Percentiles rank a stretch among this genome's conserved stretches.
These are phyloP conservation scores for Alectoria sarmentosa DNA, from an alignment of 495 filamentous ascomycete species.

Conservation along the genomic window DNA sequence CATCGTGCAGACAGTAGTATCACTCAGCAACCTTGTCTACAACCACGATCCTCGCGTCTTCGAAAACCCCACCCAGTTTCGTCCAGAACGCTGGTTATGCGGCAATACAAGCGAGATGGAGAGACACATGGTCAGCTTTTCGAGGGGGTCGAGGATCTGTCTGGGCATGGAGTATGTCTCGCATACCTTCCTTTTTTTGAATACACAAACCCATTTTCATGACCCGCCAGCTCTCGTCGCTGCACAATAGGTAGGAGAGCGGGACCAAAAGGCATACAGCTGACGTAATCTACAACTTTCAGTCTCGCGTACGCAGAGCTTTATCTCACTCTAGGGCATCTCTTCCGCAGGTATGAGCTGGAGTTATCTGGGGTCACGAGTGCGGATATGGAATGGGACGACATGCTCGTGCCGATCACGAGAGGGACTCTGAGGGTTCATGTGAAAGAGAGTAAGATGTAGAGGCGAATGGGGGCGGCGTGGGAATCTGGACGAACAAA, in stretches of 20 bases:
- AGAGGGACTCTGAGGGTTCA: not conserved
- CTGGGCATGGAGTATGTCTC: slow-evolving; percentile 47
- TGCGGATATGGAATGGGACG: not conserved
- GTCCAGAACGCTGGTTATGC: slow-evolving; percentile 35
- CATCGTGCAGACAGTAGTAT: not conserved
- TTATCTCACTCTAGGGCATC: slow-evolving; percentile 34
- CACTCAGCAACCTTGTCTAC: not conserved
- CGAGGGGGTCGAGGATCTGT: slow-evolving; percentile 41
- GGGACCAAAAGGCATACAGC: too few relatives aligned
- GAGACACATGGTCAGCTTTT: slow-evolving; percentile 33
- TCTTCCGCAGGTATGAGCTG: slow-evolving; percentile 34
- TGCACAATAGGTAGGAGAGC: too few relatives aligned
- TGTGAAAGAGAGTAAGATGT: not conserved
- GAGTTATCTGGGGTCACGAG: not conserved
- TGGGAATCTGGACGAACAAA: too few relatives aligned
- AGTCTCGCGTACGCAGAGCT: slow-evolving; percentile 39
- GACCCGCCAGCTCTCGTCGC: too few relatives aligned
- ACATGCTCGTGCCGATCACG: not conserved
- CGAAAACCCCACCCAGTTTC: slow-evolving; percentile 31
- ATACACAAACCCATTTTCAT: slow-evolving; percentile 24
- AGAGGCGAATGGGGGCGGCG: too few relatives aligned
- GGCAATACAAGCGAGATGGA: slow-evolving; percentile 15
- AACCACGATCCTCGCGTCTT: slow-evolving; percentile 33
- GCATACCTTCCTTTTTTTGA: too few relatives aligned
- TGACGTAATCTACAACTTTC: too few relatives aligned